Conservation (phyloP, 352 stramenopile species). For the Saprolegnia diclina region DNA sequence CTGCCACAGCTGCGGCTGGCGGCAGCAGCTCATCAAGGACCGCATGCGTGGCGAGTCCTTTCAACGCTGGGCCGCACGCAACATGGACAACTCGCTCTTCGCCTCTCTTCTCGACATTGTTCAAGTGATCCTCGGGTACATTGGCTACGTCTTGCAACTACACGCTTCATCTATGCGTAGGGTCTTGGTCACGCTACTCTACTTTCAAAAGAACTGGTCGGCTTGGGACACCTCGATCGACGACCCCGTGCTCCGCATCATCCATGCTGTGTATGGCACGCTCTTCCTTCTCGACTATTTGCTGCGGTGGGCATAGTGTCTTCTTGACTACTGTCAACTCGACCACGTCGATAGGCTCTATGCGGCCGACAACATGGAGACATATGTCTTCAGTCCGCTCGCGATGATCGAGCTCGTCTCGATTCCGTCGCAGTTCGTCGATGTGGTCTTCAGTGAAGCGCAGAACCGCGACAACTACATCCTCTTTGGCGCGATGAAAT, state of each 20-base stretch:
- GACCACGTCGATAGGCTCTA: constrained; percentile 33
- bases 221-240: constrained; percentile 6
- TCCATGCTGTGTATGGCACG: constrained; percentile 1
- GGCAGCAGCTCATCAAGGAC: constrained; percentile 18
- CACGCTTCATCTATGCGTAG: not conserved
- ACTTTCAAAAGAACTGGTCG: constrained; percentile 21
- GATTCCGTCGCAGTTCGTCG: constrained; percentile 41
- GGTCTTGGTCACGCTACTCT: constrained; percentile 14
- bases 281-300: constrained; percentile 18
- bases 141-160: not conserved
- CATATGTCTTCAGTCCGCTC: constrained; percentile 55
- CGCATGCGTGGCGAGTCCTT: constrained; percentile 24
- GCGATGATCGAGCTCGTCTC: constrained; percentile 51
- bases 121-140: constrained; percentile 27
- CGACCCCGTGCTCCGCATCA: not conserved
- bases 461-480: constrained; percentile 36
- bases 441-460: constrained; percentile 30
- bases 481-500: constrained; percentile 53
- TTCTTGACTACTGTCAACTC: no score
- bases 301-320: not conserved
- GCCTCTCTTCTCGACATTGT: constrained; percentile 17
- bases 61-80: constrained; percentile 16
- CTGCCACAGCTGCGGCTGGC: not conserved
- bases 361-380: constrained; percentile 51
- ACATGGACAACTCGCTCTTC: constrained; percentile 25